Base-by-base conservation (phyloP, 2,329 filamentous ascomycete species). In the Nothopassalora personata region DNA sequence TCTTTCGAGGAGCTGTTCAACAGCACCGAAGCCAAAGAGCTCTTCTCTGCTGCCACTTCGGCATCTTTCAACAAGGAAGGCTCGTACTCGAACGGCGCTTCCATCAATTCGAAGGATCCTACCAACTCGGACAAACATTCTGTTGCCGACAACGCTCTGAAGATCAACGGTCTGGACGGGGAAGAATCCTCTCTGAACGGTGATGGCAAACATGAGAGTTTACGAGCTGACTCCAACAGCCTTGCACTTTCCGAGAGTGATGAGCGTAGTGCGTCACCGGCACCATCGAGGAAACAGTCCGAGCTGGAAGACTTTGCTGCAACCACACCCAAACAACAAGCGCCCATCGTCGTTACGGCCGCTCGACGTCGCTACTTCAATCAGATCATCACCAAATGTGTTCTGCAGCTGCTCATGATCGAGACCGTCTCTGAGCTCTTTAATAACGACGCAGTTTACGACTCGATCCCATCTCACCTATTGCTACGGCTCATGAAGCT, bases 341-440 rank as follows among this genome's bases (percentile, higher is more conserved):
- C 95, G 60, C 91, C 93, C 0, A 83, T 96, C 5, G 89, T 95
- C 0, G 93, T 99, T 5, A 97, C 94, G 1, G 91, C 91, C 2
- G 91, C 94, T 0, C 89, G 94, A 28, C 86, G 94, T 36, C 88
- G 92, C 54, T 97, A 97, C 79, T 99, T 99, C 82, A 99, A 99
- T 77, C 90, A 93, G 67, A 99, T 99, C 74, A 99, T 99, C 75
- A 97, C 93, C 13, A 93, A 95, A 66, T 99, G 94, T 72, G 95
- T 99, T 4, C 80, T 99, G 8, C 95, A 99, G 74, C 84, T 99
- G 1, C 85, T 99, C 64, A 99, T 99, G 91, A 99, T 99, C 68
- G 95, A 99, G 75, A 99, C 95, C 0, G 95, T 99, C 46, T 95
- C 96, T 70, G 95, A 99, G 75, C 85, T 99, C 52, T 99, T 99